These are phyloP conservation scores for Cystofilobasidium ferigula DNA, from an alignment of 768 basidiomycete genomes.

Conservation along the genomic window DNA sequence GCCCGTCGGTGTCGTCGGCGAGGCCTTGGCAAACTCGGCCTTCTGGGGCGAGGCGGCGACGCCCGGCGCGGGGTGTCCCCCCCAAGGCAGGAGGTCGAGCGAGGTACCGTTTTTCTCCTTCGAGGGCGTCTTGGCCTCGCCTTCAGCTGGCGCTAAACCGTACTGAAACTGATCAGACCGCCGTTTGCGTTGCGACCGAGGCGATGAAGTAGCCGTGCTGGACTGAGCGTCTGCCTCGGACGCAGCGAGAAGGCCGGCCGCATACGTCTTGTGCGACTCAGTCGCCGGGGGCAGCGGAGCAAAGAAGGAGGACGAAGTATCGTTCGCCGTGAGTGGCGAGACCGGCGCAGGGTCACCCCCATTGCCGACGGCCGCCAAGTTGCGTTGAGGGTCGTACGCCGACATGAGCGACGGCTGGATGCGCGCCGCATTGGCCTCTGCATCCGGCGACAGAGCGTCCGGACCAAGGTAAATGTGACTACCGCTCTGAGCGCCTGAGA, in stretches of 20 bases:
- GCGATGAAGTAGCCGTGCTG: not conserved
- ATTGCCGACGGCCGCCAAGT: not conserved
- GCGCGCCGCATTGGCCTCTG: not conserved
- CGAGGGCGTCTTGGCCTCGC: not conserved
- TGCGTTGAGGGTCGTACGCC: not conserved
- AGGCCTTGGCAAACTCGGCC: not conserved
- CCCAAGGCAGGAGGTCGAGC: not conserved
- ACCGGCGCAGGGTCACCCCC: not conserved
- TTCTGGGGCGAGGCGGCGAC: not conserved
- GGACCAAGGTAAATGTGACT: too few species aligned
- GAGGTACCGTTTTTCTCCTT: not conserved
- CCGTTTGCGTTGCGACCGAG: not conserved
- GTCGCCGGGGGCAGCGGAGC: not conserved
- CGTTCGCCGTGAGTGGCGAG: not conserved
- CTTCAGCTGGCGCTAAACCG: not conserved
- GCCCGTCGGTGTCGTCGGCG: slow-evolving; percentile 8
- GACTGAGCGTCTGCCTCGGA: not conserved
- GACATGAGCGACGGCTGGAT: not conserved
- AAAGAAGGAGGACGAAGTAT: not conserved
- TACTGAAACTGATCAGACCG: not conserved
- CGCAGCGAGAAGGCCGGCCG: not conserved
- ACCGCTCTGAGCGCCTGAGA: too few species aligned
- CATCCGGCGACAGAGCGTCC: too few species aligned
- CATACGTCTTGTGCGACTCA: not conserved
- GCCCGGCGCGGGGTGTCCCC: not conserved